A percentile compares a stretch with the other conserved stretches of the same genome.
These are phyloP conservation scores for Acrocalymma vagum DNA, from an alignment of 2,329 filamentous ascomycete species.

Conservation along the genomic window DNA sequence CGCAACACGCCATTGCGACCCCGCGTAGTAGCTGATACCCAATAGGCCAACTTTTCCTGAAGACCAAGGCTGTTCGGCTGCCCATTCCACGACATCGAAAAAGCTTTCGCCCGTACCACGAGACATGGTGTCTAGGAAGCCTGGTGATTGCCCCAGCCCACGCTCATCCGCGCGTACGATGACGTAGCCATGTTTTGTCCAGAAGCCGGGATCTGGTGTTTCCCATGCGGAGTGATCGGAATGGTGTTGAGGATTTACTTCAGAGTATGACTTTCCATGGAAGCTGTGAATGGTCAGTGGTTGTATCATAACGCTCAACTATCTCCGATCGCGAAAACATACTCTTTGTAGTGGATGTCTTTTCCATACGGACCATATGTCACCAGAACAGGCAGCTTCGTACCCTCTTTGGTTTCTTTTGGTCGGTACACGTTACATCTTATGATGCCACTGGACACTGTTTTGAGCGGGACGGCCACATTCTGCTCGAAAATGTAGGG, in stretches of 20 bases:
- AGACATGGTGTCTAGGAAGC: slow-evolving; percentile 63
- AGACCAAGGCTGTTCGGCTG: slow-evolving; percentile 59
- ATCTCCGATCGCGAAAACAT: slow-evolving; percentile 18
- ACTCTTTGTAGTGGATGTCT: slow-evolving; percentile 70
- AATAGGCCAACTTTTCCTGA: slow-evolving; percentile 60
- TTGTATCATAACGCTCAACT: not conserved
- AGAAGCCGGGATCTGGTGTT: slow-evolving; percentile 52
- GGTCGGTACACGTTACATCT: slow-evolving; percentile 62
- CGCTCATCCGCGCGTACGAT: slow-evolving; percentile 59
- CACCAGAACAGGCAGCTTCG: slow-evolving; percentile 67
- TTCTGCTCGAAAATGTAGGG: slow-evolving; percentile 62
- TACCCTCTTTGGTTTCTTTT: slow-evolving; percentile 42
- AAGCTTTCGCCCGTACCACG: slow-evolving; percentile 61
- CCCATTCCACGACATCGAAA: slow-evolving; percentile 62
- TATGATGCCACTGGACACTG: slow-evolving; percentile 49
- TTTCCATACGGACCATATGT: slow-evolving; percentile 81
- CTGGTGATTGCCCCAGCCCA: slow-evolving; percentile 61
- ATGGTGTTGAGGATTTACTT: slow-evolving; percentile 41
- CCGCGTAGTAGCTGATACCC: slow-evolving; percentile 63
- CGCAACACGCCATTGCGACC: slow-evolving; percentile 64
- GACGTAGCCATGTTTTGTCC: slow-evolving; percentile 47
- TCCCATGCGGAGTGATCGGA: slow-evolving; percentile 56
- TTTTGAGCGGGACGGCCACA: slow-evolving; percentile 55
- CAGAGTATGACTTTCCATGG: slow-evolving; percentile 57
- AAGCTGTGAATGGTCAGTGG: slow-evolving; percentile 49